Conservation (phyloP, 208 protist genomes). For the Crithidia mellificae region DNA sequence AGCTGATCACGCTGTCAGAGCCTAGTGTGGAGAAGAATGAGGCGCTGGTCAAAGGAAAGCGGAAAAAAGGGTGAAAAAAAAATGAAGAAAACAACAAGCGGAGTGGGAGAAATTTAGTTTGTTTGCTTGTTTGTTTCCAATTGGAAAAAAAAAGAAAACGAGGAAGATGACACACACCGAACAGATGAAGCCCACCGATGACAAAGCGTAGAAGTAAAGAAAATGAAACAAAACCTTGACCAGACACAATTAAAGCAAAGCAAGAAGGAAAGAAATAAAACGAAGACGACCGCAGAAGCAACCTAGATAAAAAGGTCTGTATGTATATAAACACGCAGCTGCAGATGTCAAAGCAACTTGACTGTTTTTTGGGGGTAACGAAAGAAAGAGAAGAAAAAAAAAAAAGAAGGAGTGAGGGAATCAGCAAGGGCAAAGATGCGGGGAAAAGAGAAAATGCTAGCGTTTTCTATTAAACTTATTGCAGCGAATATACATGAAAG, state of each 20-base stretch:
- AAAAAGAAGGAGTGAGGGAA: not conserved
- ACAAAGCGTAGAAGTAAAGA: conserved; percentile 8
- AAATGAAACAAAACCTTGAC: conserved; percentile 1
- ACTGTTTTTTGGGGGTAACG: not conserved
- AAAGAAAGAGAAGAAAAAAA: not conserved
- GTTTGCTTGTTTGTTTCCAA: not conserved
- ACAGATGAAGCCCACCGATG: conserved; percentile 13
- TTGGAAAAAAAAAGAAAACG: not conserved
- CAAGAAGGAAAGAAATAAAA: not conserved
- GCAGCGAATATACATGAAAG: not conserved
- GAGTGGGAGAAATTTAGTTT: not conserved
- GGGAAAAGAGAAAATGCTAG: not conserved
- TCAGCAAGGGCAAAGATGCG: too few relatives aligned
- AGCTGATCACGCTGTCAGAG: not conserved
- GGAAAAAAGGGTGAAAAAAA: too few relatives aligned
- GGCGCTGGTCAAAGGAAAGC: not conserved
- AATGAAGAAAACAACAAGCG: conserved; percentile 12
- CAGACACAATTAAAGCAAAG: conserved; percentile 1
- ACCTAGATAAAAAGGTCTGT: not conserved
- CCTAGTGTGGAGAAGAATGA: not conserved
- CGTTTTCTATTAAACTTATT: not conserved
- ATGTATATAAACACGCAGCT: conserved; percentile 3
- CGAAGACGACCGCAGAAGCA: not conserved
- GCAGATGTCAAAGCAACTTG: not conserved
- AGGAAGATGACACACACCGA: conserved; percentile 18